Evolutionary conservation across 169 alveolate species (phyloP).

Genomic region (Theileria luwenshuni): DNA sequence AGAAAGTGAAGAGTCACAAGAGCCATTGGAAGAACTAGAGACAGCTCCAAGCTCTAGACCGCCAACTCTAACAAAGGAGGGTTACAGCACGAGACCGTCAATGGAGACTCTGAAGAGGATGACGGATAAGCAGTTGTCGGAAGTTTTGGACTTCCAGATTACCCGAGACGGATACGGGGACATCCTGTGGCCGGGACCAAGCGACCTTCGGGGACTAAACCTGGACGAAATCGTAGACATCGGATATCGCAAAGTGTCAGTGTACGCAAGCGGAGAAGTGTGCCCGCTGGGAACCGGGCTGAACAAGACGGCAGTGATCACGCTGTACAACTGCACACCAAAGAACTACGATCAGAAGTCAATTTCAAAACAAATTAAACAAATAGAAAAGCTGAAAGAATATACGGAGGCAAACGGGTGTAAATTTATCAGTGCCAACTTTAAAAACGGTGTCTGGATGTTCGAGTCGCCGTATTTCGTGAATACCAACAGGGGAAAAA

Average conservation of each 20-base stretch:
- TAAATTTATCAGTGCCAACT: constrained; percentile 49
- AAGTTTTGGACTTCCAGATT: constrained; percentile 76
- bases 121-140: constrained; percentile 77
- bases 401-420: constrained; percentile 60
- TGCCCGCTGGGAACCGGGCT: constrained; percentile 72
- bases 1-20: background rate
- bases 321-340: constrained; percentile 74
- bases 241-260: constrained; percentile 47
- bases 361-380: constrained; percentile 29
- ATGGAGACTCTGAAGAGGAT: constrained; percentile 68
- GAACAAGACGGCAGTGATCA: constrained; percentile 71
- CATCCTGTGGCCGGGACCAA: constrained; percentile 81
- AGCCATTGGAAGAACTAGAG: background rate
- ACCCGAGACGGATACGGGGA: constrained; percentile 76
- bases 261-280: constrained; percentile 31
- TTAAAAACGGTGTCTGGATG: constrained; percentile 60
- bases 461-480: constrained; percentile 59
- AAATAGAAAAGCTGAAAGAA: constrained; percentile 55
- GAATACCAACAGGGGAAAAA: background rate
- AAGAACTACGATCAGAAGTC: constrained; percentile 16
- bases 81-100: constrained; percentile 75
- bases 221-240: constrained; percentile 76
- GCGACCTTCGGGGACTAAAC: constrained; percentile 79
- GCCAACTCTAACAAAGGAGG: constrained; percentile 73
- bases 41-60: constrained; percentile 26